Percentiles rank a stretch among this genome's conserved stretches.
Evolutionary conservation across 805 yeast species (phyloP).

Genomic region (Huiozyma naganishii): DNA sequence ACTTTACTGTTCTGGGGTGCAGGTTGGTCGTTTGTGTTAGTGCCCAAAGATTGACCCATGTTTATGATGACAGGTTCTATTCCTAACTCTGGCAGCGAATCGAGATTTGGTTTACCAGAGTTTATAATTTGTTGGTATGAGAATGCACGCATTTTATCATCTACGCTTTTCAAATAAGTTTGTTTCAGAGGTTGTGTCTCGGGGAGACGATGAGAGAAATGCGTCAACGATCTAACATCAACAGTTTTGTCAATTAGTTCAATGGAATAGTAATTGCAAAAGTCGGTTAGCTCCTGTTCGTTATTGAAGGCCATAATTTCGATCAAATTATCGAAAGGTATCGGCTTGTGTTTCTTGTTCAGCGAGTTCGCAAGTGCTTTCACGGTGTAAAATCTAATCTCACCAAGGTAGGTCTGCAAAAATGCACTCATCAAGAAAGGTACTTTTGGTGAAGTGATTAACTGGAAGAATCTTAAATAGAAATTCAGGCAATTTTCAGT

Average conservation of each 20-base stretch:
- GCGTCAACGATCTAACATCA: constrained; percentile 34
- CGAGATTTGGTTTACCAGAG: constrained; percentile 25
- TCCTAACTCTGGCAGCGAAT: not conserved
- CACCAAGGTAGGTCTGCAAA: constrained; percentile 70
- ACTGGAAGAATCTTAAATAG: constrained; percentile 53
- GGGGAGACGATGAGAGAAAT: constrained; percentile 26
- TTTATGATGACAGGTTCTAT: not conserved
- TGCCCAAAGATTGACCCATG: not conserved
- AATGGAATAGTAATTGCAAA: constrained; percentile 56
- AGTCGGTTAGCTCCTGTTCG: constrained; percentile 39
- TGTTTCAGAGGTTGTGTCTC: constrained; percentile 37
- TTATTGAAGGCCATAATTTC: constrained; percentile 57
- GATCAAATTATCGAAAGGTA: constrained; percentile 38
- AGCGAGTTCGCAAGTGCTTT: constrained; percentile 53
- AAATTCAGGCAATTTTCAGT: constrained; percentile 51
- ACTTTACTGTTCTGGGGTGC: not conserved
- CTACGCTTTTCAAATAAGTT: constrained; percentile 35
- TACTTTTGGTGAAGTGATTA: constrained; percentile 37
- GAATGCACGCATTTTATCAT: constrained; percentile 28
- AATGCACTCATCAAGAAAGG: constrained; percentile 67
- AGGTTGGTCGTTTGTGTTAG: constrained; percentile 1
- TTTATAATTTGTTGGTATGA: constrained; percentile 31
- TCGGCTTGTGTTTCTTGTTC: constrained; percentile 63
- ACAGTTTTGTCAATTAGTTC: constrained; percentile 34
- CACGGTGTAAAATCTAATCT: constrained; percentile 63